phyloP scores from a whole-genome alignment of 1,139 yeast genomes.

The Pichiaceae sp. region DNA sequence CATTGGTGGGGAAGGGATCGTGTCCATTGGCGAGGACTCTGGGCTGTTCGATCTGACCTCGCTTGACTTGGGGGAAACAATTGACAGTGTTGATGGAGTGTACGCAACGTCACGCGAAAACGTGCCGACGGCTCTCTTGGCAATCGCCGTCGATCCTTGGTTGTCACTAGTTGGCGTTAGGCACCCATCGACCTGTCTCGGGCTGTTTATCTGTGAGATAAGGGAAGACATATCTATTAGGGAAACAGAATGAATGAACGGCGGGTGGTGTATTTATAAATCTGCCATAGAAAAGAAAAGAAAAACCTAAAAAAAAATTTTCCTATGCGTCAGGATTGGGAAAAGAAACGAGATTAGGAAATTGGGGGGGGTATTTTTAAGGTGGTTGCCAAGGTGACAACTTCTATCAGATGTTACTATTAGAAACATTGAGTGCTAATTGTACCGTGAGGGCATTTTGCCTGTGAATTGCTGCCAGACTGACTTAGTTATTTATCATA shows the following conservation, averaged over 20 bases:
- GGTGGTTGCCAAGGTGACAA: no score
- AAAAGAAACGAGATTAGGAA: neutral
- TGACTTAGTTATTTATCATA: neutral
- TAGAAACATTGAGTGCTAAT: no score
- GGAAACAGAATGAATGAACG: neutral
- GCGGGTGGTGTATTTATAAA: neutral
- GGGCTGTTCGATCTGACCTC: neutral
- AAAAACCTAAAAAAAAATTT: neutral
- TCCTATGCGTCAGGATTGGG: no score
- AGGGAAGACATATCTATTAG: neutral
- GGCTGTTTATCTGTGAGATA: constrained; percentile 2
- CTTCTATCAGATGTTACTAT: no score
- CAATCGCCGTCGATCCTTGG: neutral
- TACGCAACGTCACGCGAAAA: neutral
- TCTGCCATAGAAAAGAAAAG: neutral
- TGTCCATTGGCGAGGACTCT: constrained; percentile 3
- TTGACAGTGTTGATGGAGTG: constrained; percentile 1
- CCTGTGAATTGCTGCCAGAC: neutral
- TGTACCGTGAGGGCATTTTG: neutral
- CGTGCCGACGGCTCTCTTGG: neutral
- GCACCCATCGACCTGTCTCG: constrained; percentile 17
- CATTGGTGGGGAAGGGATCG: constrained; percentile 58
- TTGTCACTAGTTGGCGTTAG: constrained; percentile 14
- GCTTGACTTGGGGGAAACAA: neutral
- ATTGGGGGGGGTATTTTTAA: neutral